phyloP scores from a whole-genome alignment of 2,329 filamentous ascomycete genomes.

The Exophiala viscosa region DNA sequence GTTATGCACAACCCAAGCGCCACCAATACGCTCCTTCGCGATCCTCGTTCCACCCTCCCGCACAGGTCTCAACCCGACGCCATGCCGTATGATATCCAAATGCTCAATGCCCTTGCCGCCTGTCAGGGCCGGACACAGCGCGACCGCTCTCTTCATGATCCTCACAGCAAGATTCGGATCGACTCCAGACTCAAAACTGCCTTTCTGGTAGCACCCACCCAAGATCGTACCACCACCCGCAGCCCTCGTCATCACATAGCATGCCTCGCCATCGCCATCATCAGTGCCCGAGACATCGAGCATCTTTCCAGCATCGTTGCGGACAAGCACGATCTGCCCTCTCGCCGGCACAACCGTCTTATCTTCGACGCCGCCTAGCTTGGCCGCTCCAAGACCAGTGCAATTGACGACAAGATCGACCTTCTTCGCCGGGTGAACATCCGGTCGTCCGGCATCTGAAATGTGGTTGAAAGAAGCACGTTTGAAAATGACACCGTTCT shows the following conservation, averaged over 20 bases:
- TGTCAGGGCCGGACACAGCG: conserved; percentile 61
- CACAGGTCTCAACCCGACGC: conserved; percentile 74
- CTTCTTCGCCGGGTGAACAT: conserved; percentile 55
- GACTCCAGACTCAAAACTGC: conserved; percentile 72
- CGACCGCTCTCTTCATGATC: conserved; percentile 76
- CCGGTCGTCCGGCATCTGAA: conserved; percentile 63
- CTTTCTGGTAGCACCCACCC: conserved; percentile 78
- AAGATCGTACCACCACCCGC: conserved; percentile 75
- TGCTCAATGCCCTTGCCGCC: conserved; percentile 66
- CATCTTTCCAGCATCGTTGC: conserved; percentile 74
- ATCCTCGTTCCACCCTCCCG: conserved; percentile 70
- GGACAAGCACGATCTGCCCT: conserved; percentile 78
- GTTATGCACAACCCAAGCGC: conserved; percentile 66
- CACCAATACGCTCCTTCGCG: conserved; percentile 65
- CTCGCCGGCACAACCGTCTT: conserved; percentile 67
- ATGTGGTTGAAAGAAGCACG: conserved; percentile 67
- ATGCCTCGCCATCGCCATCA: conserved; percentile 66
- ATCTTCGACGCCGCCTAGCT: conserved; percentile 79
- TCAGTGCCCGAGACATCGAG: conserved; percentile 66
- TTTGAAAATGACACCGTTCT: conserved; percentile 65
- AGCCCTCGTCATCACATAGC: conserved; percentile 80
- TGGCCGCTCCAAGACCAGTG: conserved; percentile 71
- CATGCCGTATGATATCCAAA: conserved; percentile 73
- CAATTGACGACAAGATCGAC: conserved; percentile 72
- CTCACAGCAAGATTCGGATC: conserved; percentile 75